A percentile compares a stretch with the other conserved stretches of the same genome.
These are phyloP conservation scores for Pythium myriotylum DNA, from an alignment of 352 stramenopile genomes.

Conservation along the genomic window DNA sequence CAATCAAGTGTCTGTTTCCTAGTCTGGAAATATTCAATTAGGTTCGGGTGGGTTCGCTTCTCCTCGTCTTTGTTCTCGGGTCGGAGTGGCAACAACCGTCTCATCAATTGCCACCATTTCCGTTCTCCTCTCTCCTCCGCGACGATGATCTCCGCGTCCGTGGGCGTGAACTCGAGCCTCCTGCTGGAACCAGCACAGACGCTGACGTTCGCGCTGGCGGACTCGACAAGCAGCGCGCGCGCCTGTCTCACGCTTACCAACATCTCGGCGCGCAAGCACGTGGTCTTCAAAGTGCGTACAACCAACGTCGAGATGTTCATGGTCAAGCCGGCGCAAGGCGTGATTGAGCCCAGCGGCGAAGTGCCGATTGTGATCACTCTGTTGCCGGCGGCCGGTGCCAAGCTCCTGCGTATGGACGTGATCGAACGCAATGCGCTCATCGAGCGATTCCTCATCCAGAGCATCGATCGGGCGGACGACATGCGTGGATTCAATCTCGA, in stretches of 20 bases:
- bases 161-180: constrained; percentile 72
- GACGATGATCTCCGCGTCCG: constrained; percentile 70
- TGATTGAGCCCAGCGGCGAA: constrained; percentile 45
- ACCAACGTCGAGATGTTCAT: constrained; percentile 78
- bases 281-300: constrained; percentile 79
- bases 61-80: not conserved
- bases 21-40: not conserved
- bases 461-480: constrained; percentile 36
- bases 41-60: not conserved
- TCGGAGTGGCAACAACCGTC: not conserved
- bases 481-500: constrained; percentile 32
- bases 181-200: constrained; percentile 68
- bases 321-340: constrained; percentile 66
- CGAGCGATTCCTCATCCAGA: constrained; percentile 41
- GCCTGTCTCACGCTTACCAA: constrained; percentile 59
- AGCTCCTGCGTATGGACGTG: constrained; percentile 39
- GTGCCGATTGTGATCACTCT: constrained; percentile 46
- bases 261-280: constrained; percentile 55
- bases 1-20: not conserved
- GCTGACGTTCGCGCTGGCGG: constrained; percentile 46
- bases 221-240: constrained; percentile 9
- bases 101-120: constrained; percentile 1
- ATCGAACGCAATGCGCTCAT: constrained; percentile 49
- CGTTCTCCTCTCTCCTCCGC: not conserved
- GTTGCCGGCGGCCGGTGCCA: constrained; percentile 30